Evolutionary conservation across 768 basidiomycete genomes (phyloP), one percentile per base, ranked within the genome.

Genomic region (Russula dissimulans): DNA sequence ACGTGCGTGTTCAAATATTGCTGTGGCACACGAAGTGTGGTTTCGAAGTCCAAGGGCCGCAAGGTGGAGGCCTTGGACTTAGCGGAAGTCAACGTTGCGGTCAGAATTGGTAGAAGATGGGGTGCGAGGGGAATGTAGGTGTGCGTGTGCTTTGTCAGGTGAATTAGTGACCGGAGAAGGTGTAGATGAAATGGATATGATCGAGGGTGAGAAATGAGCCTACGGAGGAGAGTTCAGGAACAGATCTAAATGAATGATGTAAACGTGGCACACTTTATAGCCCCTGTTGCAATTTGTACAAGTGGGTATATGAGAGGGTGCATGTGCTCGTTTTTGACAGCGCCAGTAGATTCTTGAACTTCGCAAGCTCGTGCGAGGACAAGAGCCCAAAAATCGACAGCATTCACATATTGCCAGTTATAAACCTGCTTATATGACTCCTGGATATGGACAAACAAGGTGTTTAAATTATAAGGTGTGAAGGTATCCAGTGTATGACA

Each of bases 331-430:
- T 87, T 87, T 54, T 80, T 72, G 7, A 78, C 77, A 18, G 75
- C 78, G 34, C 78, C 79, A 14, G 71, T 69, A 60, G 83, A 78
- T 3, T 77, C 74, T 67, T 85, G 76, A 32, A 76, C 74, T 67
- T 86, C 83, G 68, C 91, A 95, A 15, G 91, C 87, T 46, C 86
- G 79, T 22, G 86, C 87, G 10, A 99, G 79, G 10, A 97, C 92
- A 44, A 91, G 79, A 43, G 83, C 81, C 97, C 97, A 99, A 68
- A 98, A 98, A 76, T 99, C 97, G 65, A 99, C 77, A 60, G 85
- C 91, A 71, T 99, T 97, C 3, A 87, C 89, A 66, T 87, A 97
- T 74, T 97, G 97, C 97, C 97, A 99, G 74, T 97, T 99, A 74
- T 99, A 97, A 22, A 99, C 95, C 67, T 89, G 86, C 71, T 87